Base-by-base conservation (phyloP, 768 basidiomycete genomes). In the Hygrocybe punicea region DNA sequence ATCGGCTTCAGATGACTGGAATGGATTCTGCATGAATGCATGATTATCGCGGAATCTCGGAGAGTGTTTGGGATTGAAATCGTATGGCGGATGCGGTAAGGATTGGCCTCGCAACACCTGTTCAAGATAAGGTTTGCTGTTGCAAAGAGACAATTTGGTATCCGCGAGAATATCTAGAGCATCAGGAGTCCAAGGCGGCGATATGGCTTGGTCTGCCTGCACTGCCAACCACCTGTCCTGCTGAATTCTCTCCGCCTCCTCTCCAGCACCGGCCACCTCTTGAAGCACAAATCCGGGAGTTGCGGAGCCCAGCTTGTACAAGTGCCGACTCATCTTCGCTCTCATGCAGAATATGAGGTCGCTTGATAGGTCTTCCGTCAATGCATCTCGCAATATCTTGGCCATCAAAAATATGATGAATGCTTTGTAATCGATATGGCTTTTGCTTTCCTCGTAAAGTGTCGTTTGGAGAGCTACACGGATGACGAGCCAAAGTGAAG, bases 401-500 rank as follows among this genome's bases (percentile, higher is more conserved):
- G 71, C 60, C 35, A 76, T 62, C 52, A 81, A 65, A 48, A 72
- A 81, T 1, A 76, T 40, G 61, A 82, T 75, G 64, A 84, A 84
- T 2, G 35, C 9, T 53, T 84, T 84, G 67, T 84, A 84, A 0
- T 65, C 61, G 11, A 54, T 53, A 4, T 61, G 40, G 6, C 21
- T 39, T 4, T 24, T 46, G 6, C 61, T 53, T 16, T 33, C 21
- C 44, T 44, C 62, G 61, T 36, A 57, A 24, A 74, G 62, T 0
- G 74, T 69, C 0, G 71, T 77, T 61, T 81, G 79, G 23, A 80
- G 59, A 1, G 71, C 70, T 4, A 83, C n/a, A 7, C 81, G 76
- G 34, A 80, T 63, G 11, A 80, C 62, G 4, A 82, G 73, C 81
- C 81, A 84, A 10, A 80, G 66, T 1, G 79, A 67, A 6, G 80